phyloP scores from a whole-genome alignment of 208 protist genomes.

The Trypanosoma scelopori region DNA sequence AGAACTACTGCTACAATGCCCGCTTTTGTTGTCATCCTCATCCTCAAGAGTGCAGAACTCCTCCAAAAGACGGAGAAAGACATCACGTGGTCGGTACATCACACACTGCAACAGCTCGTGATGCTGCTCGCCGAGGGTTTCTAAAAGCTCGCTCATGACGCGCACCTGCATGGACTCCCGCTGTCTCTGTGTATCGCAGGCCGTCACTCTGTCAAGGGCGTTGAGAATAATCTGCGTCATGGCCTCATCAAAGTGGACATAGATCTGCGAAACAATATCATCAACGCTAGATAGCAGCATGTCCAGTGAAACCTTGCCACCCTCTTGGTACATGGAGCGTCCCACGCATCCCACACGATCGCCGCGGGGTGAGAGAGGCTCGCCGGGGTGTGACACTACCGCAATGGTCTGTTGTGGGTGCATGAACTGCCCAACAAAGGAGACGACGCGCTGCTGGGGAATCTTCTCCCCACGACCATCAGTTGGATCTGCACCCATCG shows the following conservation, averaged over 20 bases:
- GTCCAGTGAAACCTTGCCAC: slow-evolving; percentile 76
- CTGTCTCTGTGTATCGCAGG: slow-evolving; percentile 65
- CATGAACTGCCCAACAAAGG: slow-evolving; percentile 70
- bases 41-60: slow-evolving; percentile 89
- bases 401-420: slow-evolving; percentile 68
- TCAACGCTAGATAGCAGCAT: slow-evolving; percentile 82
- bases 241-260: slow-evolving; percentile 88
- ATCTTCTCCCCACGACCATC: slow-evolving; percentile 40
- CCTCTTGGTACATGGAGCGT: slow-evolving; percentile 59
- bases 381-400: slow-evolving; percentile 67
- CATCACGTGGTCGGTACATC: slow-evolving; percentile 76
- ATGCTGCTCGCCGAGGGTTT: slow-evolving; percentile 77
- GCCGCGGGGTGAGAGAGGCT: slow-evolving; percentile 76
- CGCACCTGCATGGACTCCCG: slow-evolving; percentile 61
- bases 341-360: slow-evolving; percentile 63
- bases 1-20: slow-evolving; percentile 9
- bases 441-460: slow-evolving; percentile 31
- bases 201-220: slow-evolving; percentile 78
- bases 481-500: neutral
- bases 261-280: slow-evolving; percentile 89
- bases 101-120: slow-evolving; percentile 85
- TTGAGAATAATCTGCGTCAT: slow-evolving; percentile 89
- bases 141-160: slow-evolving; percentile 74
- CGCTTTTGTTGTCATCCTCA: slow-evolving; percentile 30
- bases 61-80: slow-evolving; percentile 84